phyloP scores from a whole-genome alignment of 2,329 filamentous ascomycete genomes.

The Curvularia eragrostidis region DNA sequence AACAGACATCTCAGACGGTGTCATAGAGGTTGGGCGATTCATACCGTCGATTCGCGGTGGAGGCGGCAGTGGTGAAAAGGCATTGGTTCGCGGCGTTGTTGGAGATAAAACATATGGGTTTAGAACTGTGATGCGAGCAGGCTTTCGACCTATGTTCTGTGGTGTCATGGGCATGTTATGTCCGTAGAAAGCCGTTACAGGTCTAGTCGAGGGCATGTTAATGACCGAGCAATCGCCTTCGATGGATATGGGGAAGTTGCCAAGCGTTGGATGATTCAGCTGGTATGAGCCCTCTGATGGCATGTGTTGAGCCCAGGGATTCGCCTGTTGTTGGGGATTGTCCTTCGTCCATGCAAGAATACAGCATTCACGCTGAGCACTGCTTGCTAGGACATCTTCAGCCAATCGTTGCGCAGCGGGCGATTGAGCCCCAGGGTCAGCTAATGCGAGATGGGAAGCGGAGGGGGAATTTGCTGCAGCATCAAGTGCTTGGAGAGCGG shows the following conservation, averaged over 20 bases:
- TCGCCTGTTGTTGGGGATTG: slow-evolving; percentile 45
- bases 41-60: slow-evolving; percentile 34
- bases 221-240: slow-evolving; percentile 51
- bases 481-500: slow-evolving; percentile 56
- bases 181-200: slow-evolving; percentile 49
- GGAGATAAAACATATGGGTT: slow-evolving; percentile 51
- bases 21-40: slow-evolving; percentile 40
- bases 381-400: slow-evolving; percentile 65
- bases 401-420: slow-evolving; percentile 66
- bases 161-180: slow-evolving; percentile 49
- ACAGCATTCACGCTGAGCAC: slow-evolving; percentile 72
- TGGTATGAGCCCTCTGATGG: slow-evolving; percentile 52
- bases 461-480: slow-evolving; percentile 54
- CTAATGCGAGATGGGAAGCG: slow-evolving; percentile 63
- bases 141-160: slow-evolving; percentile 36
- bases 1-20: slow-evolving; percentile 44
- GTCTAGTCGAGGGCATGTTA: slow-evolving; percentile 47
- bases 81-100: slow-evolving; percentile 40
- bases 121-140: slow-evolving; percentile 46
- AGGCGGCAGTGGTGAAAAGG: slow-evolving; percentile 40
- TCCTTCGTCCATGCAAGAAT: slow-evolving; percentile 70
- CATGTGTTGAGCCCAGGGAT: slow-evolving; percentile 48
- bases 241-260: slow-evolving; percentile 52
- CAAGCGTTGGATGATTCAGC: slow-evolving; percentile 55
- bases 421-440: slow-evolving; percentile 71